These are phyloP conservation scores for Elymus sibiricus DNA, from an alignment of 176 grass and related monocot genomes.

Conservation along the genomic window DNA sequence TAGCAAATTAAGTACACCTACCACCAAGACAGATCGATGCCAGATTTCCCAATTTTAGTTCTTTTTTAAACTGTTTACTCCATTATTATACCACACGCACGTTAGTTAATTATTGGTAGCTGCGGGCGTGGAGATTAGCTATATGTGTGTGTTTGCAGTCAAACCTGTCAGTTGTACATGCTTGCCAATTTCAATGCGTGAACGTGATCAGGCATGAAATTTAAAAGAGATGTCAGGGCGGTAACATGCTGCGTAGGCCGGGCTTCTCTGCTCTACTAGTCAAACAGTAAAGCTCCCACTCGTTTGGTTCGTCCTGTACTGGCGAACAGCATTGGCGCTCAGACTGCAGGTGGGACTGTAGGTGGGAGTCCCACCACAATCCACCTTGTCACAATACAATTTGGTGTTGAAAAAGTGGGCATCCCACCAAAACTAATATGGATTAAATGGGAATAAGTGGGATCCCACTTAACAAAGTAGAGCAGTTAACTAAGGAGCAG, in stretches of 20 bases:
- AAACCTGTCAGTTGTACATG: slow-evolving; percentile 31
- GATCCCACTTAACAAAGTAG: too few relatives aligned
- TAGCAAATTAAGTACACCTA: slow-evolving; percentile 1
- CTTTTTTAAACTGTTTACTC: not conserved
- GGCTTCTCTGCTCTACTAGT: not conserved
- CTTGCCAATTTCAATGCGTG: slow-evolving; percentile 11
- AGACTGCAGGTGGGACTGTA: too few relatives aligned
- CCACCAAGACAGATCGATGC: not conserved
- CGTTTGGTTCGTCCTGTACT: slow-evolving; percentile 1
- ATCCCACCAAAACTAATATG: too few relatives aligned
- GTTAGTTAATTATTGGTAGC: slow-evolving; percentile 8
- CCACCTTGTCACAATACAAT: too few relatives aligned
- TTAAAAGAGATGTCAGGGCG: slow-evolving; percentile 47
- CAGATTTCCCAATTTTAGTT: not conserved
- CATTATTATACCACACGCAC: not conserved
- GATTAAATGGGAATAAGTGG: too few relatives aligned
- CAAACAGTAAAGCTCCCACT: not conserved
- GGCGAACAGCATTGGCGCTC: too few relatives aligned
- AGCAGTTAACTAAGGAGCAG: too few relatives aligned
- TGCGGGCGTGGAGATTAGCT: not conserved
- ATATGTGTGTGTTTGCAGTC: slow-evolving; percentile 2
- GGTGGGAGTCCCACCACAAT: too few relatives aligned
- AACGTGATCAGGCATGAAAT: slow-evolving; percentile 32
- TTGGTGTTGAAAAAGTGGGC: too few relatives aligned
- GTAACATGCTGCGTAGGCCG: slow-evolving; percentile 19